phyloP scores from a whole-genome alignment of 2,329 filamentous ascomycete genomes.

The Sporothrix globosa region DNA sequence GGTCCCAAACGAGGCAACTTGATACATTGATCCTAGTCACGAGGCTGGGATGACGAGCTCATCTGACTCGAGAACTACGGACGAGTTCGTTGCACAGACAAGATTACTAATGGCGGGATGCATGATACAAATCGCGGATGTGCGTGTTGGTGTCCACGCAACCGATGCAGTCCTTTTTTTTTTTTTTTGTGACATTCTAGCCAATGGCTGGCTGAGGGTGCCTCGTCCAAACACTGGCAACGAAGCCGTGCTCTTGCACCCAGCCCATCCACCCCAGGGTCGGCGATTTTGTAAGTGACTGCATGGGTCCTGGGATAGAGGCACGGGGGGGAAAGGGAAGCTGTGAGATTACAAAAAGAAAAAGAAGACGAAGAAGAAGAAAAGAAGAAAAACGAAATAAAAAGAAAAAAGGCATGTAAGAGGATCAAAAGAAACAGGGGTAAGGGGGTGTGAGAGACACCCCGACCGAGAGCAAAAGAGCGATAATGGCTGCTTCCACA shows the following conservation, averaged over 20 bases:
- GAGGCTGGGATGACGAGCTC: neutral
- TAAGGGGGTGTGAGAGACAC: conserved; percentile 18
- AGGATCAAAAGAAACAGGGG: conserved; percentile 24
- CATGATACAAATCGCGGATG: conserved; percentile 2
- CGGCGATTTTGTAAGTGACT: neutral
- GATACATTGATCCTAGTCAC: conserved; percentile 2
- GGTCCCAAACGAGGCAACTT: conserved; percentile 5
- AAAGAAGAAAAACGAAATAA: conserved; percentile 3
- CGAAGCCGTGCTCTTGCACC: neutral
- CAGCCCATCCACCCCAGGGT: conserved; percentile 12
- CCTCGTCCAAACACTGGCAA: conserved; percentile 13
- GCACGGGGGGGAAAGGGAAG: neutral
- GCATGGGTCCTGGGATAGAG: neutral
- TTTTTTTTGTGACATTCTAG: neutral
- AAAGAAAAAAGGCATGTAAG: conserved; percentile 17
- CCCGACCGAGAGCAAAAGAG: neutral
- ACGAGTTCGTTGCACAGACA: neutral
- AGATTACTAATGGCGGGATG: neutral
- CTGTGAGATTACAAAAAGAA: too few species aligned
- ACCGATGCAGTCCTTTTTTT: neutral
- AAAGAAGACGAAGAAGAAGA: neutral
- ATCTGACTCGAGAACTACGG: neutral
- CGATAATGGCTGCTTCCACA: conserved; percentile 10
- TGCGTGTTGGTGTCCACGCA: neutral
- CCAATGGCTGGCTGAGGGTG: neutral